Percentiles rank a stretch among this genome's conserved stretches.
Conservation (phyloP, 164 flowering plant genomes). For the Vitis vinifera region DNA sequence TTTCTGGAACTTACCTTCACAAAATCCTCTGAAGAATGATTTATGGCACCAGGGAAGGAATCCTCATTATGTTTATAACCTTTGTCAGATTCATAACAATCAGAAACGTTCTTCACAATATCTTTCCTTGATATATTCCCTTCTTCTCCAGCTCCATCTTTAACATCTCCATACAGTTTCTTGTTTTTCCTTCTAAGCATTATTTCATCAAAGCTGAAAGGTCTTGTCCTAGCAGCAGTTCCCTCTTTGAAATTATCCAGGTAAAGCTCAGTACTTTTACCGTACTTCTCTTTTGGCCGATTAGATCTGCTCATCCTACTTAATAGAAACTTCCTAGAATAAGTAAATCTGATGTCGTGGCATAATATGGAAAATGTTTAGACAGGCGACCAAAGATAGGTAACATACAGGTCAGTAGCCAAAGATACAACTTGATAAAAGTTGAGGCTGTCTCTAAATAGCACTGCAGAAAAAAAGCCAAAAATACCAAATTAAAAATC, state of each 20-base stretch:
- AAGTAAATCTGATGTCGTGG: not conserved
- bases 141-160: slow-evolving; percentile 24
- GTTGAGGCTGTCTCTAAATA: not conserved
- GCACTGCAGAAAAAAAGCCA: not conserved
- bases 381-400: not conserved
- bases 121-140: slow-evolving; percentile 12
- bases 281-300: slow-evolving; percentile 33
- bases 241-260: slow-evolving; percentile 45
- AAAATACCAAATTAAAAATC: not conserved
- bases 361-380: not conserved
- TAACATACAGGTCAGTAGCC: not conserved
- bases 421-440: not conserved
- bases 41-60: slow-evolving; percentile 13
- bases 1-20: slow-evolving; percentile 31
- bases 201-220: slow-evolving; percentile 79
- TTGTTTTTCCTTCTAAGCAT: slow-evolving; percentile 69
- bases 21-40: slow-evolving; percentile 24
- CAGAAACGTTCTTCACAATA: slow-evolving; percentile 24
- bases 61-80: slow-evolving; percentile 19
- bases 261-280: slow-evolving; percentile 19
- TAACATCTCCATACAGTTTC: slow-evolving; percentile 32
- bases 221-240: slow-evolving; percentile 91
- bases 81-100: slow-evolving; percentile 24
- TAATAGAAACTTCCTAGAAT: not conserved
- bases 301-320: slow-evolving; percentile 47